These are phyloP conservation scores for Marasmius sp. DNA, from an alignment of 1,284 basidiomycete species.

Conservation along the genomic window DNA sequence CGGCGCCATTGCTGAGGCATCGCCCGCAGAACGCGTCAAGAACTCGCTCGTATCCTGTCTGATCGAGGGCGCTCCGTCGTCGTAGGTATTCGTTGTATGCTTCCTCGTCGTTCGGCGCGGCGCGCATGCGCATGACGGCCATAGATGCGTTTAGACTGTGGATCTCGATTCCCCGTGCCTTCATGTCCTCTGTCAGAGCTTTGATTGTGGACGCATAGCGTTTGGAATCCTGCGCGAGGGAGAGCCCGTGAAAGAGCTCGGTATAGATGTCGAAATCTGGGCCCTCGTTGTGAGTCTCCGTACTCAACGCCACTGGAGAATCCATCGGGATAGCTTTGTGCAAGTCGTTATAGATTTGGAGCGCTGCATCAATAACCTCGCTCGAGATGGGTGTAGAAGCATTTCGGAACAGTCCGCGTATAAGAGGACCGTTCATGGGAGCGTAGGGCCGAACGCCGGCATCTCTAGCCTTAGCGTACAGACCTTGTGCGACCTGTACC, in stretches of 20 bases:
- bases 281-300: slow-evolving; percentile 17
- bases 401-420: slow-evolving; percentile 46
- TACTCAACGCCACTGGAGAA: neutral
- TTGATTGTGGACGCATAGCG: slow-evolving; percentile 50
- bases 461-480: slow-evolving; percentile 46
- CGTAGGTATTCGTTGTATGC: slow-evolving; percentile 65
- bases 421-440: slow-evolving; percentile 49
- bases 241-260: slow-evolving; percentile 54
- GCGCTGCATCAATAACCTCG: slow-evolving; percentile 43
- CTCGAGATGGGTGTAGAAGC: slow-evolving; percentile 37
- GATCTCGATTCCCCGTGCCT: slow-evolving; percentile 33
- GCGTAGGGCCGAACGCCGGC: slow-evolving; percentile 46
- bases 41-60: slow-evolving; percentile 58
- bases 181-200: slow-evolving; percentile 59
- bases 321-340: neutral
- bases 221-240: slow-evolving; percentile 38
- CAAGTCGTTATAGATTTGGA: slow-evolving; percentile 41
- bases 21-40: slow-evolving; percentile 64
- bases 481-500: slow-evolving; percentile 37
- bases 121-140: slow-evolving; percentile 61
- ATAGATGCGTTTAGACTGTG: slow-evolving; percentile 47
- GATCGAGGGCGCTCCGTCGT: slow-evolving; percentile 45
- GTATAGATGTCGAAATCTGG: slow-evolving; percentile 55
- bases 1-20: slow-evolving; percentile 39
- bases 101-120: slow-evolving; percentile 48